phyloP scores from a whole-genome alignment of 2,329 filamentous ascomycete genomes.

The Sporothrix sp. region DNA sequence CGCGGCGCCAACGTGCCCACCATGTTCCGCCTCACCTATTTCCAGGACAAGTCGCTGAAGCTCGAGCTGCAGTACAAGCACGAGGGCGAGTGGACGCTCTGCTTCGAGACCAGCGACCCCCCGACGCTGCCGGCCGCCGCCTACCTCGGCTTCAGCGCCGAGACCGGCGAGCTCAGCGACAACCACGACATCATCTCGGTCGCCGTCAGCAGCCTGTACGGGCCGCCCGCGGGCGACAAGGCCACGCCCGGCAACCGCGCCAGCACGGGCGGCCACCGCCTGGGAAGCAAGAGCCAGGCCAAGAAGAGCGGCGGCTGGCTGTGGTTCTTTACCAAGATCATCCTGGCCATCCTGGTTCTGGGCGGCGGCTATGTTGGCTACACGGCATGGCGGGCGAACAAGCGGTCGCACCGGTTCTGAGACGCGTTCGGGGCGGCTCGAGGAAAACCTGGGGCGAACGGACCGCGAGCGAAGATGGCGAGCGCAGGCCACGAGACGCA shows the following conservation, averaged over 20 bases:
- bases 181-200: constrained; percentile 95
- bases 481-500: too few relatives aligned
- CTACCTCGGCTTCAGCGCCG: constrained; percentile 70
- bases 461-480: too few relatives aligned
- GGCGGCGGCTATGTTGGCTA: constrained; percentile 76
- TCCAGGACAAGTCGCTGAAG: constrained; percentile 86
- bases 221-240: constrained; percentile 35
- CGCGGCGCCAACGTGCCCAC: constrained; percentile 71
- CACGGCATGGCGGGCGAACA: constrained; percentile 66
- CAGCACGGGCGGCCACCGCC: constrained; percentile 23
- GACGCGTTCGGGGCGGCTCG: neutral
- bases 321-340: constrained; percentile 67
- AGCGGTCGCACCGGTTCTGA: constrained; percentile 49
- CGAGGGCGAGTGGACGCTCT: constrained; percentile 78
- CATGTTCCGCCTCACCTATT: constrained; percentile 84
- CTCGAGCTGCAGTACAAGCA: constrained; percentile 91
- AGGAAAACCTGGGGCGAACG: too few relatives aligned
- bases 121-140: constrained; percentile 69
- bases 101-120: constrained; percentile 65
- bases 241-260: constrained; percentile 28
- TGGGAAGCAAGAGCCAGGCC: constrained; percentile 28
- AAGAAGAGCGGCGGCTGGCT: constrained; percentile 44
- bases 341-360: constrained; percentile 61
- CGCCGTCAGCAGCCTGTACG: constrained; percentile 80
- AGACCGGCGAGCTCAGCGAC: constrained; percentile 93